phyloP scores from a whole-genome alignment of 2,329 filamentous ascomycete genomes.

The Stromatinia cepivora region DNA sequence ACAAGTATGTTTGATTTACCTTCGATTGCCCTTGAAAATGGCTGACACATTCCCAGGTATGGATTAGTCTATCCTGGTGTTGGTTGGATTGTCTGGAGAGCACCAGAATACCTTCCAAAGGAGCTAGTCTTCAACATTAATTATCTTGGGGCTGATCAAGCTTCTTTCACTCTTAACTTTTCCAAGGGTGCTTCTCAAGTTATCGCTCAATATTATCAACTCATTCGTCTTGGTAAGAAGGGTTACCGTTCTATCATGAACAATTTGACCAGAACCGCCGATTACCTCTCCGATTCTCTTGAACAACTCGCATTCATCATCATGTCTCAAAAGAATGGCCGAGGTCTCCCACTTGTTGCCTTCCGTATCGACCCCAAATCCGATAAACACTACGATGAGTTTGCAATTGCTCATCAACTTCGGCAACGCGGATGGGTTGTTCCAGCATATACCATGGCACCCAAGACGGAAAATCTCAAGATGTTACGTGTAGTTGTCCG shows the following conservation, averaged over 20 bases:
- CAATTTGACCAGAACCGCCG: slow-evolving; percentile 85
- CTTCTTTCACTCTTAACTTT: slow-evolving; percentile 96
- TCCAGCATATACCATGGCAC: slow-evolving; percentile 93
- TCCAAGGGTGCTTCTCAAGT: slow-evolving; percentile 93
- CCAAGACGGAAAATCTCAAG: slow-evolving; percentile 70
- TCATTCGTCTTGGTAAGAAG: slow-evolving; percentile 90
- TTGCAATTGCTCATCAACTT: slow-evolving; percentile 79
- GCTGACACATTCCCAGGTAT: slow-evolving; percentile 45
- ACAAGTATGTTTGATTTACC: slow-evolving; percentile 64
- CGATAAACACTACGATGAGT: slow-evolving; percentile 67
- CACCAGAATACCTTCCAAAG: slow-evolving; percentile 74
- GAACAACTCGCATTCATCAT: slow-evolving; percentile 79
- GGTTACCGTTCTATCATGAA: slow-evolving; percentile 93
- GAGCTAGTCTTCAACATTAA: slow-evolving; percentile 99
- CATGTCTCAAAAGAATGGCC: slow-evolving; percentile 76
- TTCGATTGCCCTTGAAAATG: neutral
- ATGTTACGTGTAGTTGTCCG: slow-evolving; percentile 90
- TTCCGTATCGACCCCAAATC: slow-evolving; percentile 69
- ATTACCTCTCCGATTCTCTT: slow-evolving; percentile 78
- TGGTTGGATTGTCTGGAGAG: slow-evolving; percentile 90
- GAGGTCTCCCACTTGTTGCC: slow-evolving; percentile 84
- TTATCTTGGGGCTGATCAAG: slow-evolving; percentile 93
- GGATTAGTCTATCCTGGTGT: slow-evolving; percentile 84
- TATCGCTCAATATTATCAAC: slow-evolving; percentile 96
- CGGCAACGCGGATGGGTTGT: slow-evolving; percentile 89